Conservation (phyloP, 140 eudicot genomes). For the Oenanthe javanica region DNA sequence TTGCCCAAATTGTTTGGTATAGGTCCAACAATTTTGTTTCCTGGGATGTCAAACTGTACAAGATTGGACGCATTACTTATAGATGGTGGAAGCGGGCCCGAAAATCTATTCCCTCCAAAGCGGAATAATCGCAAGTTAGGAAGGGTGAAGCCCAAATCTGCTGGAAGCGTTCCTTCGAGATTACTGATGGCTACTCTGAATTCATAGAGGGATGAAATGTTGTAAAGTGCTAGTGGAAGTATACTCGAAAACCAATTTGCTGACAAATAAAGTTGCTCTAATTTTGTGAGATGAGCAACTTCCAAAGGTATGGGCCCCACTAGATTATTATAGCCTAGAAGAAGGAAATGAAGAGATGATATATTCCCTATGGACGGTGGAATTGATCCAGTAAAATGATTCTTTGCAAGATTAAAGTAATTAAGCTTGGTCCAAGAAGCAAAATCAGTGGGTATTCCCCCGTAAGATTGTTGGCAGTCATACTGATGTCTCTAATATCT, state of each 20-base stretch:
- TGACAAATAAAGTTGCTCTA: not conserved
- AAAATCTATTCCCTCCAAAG: not conserved
- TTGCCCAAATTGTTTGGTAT: not conserved
- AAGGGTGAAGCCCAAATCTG: not conserved
- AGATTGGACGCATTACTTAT: not conserved
- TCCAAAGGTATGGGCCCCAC: not conserved
- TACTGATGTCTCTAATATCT: not conserved
- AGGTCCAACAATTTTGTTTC: not conserved
- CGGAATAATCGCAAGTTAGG: not conserved
- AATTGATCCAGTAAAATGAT: not conserved
- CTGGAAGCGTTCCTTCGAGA: not conserved
- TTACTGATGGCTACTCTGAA: not conserved
- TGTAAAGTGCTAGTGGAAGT: not conserved
- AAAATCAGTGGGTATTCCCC: not conserved
- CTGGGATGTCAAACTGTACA: not conserved
- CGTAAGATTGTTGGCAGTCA: not conserved
- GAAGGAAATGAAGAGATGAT: not conserved
- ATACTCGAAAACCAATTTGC: not conserved
- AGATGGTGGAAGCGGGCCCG: not conserved
- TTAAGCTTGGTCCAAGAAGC: not conserved
- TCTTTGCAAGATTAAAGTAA: not conserved
- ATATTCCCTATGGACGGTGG: not conserved
- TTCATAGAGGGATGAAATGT: not conserved
- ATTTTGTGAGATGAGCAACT: not conserved
- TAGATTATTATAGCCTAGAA: not conserved